These are phyloP conservation scores for Lablab purpureus DNA, from an alignment of 306 rosid genomes.

Conservation along the genomic window DNA sequence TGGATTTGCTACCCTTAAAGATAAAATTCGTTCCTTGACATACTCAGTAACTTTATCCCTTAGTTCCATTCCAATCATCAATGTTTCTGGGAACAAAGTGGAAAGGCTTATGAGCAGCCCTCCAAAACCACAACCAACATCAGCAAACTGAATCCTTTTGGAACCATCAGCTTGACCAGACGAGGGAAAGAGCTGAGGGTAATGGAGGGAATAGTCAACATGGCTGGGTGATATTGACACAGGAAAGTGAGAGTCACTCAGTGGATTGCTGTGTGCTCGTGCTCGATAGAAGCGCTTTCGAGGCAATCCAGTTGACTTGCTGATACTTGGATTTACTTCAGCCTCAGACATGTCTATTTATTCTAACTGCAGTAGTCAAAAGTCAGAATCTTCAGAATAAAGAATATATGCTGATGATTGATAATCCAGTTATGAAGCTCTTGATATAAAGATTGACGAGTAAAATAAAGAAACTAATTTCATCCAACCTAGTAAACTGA, in stretches of 20 bases:
- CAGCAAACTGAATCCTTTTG: constrained; percentile 84
- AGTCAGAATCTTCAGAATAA: constrained; percentile 43
- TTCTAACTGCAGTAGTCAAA: constrained; percentile 49
- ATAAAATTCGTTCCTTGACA: constrained; percentile 88
- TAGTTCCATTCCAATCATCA: constrained; percentile 98
- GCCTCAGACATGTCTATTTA: constrained; percentile 64
- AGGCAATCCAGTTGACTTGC: constrained; percentile 92
- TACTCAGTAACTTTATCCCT: constrained; percentile 92
- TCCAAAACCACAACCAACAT: constrained; percentile 97
- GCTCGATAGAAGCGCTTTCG: constrained; percentile 98
- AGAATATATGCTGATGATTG: background rate
- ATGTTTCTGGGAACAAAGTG: constrained; percentile 78
- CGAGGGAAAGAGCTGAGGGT: constrained; percentile 65
- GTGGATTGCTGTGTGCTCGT: constrained; percentile 97
- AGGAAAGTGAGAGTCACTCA: constrained; percentile 96
- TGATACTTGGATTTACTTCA: constrained; percentile 61
- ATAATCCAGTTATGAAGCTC: background rate
- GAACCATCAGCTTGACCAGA: constrained; percentile 54
- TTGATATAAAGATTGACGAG: background rate
- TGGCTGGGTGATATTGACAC: constrained; percentile 78
- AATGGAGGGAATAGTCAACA: constrained; percentile 81
- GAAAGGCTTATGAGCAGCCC: constrained; percentile 92
- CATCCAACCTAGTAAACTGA: constrained; percentile 14
- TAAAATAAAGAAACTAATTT: constrained; percentile 17
- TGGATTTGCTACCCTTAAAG: constrained; percentile 71